Conservation (phyloP, 495 filamentous ascomycete species). For the Chaetomium cochliodes region DNA sequence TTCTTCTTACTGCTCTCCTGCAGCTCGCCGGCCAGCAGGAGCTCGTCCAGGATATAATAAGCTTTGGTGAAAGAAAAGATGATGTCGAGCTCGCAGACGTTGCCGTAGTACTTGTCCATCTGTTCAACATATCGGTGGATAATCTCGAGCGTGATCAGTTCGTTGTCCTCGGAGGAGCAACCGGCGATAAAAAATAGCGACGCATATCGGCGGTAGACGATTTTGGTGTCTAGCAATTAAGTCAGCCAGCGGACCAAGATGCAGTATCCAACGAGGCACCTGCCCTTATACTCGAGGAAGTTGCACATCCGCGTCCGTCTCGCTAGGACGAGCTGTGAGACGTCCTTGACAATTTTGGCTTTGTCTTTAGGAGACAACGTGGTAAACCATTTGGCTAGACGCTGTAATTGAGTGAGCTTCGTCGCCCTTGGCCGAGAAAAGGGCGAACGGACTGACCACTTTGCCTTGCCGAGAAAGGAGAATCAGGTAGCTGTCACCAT, state of each 20-base stretch:
- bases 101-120: constrained; percentile 99
- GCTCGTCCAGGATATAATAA: constrained; percentile 97
- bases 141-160: constrained; percentile 96
- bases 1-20: constrained; percentile 99
- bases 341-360: constrained; percentile 99
- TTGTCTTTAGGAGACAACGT: constrained; percentile 97
- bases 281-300: constrained; percentile 99
- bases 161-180: constrained; percentile 91
- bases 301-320: constrained; percentile 98
- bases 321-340: constrained; percentile 95
- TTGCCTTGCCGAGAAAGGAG: constrained; percentile 97
- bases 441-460: constrained; percentile 69
- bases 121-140: constrained; percentile 99
- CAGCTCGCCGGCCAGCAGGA: constrained; percentile 93
- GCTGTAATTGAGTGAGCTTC: constrained; percentile 54
- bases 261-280: constrained; percentile 13
- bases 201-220: constrained; percentile 97
- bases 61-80: constrained; percentile 95
- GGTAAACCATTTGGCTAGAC: constrained; percentile 99
- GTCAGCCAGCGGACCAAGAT: constrained; percentile 25
- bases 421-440: constrained; percentile 37
- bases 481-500: constrained; percentile 77
- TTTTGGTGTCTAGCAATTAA: constrained; percentile 75
- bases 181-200: constrained; percentile 99
- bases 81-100: constrained; percentile 97